These are phyloP conservation scores for Phytophthora tentaculata DNA, from an alignment of 352 stramenopile species.

Conservation along the genomic window DNA sequence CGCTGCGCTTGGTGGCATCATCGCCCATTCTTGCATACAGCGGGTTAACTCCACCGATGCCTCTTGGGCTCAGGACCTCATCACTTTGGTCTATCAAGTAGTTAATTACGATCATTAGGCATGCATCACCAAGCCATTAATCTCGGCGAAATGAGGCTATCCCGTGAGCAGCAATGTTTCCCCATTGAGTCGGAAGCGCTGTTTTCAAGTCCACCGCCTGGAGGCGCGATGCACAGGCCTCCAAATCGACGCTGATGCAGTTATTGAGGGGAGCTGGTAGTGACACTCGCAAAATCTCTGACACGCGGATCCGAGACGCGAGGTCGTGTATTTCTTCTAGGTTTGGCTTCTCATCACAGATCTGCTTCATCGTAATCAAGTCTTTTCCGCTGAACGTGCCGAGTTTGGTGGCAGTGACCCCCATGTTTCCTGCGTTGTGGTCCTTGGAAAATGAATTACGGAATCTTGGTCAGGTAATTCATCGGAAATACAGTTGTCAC, in stretches of 20 bases:
- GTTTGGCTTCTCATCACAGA: not conserved
- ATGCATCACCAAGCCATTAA: not conserved
- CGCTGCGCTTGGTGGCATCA: not conserved
- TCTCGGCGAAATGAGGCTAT: not conserved
- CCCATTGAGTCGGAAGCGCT: not conserved
- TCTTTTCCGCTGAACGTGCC: not conserved
- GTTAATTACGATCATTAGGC: too few species aligned
- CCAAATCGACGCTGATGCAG: slow-evolving; percentile 1
- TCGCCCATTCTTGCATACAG: not conserved
- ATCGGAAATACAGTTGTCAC: slow-evolving; percentile 6
- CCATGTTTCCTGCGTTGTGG: slow-evolving; percentile 1
- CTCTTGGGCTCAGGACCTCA: too few species aligned
- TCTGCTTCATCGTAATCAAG: not conserved
- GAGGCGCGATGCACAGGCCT: slow-evolving; percentile 3
- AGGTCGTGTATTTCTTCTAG: not conserved
- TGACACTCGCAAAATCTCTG: not conserved
- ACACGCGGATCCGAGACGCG: not conserved
- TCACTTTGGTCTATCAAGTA: too few species aligned
- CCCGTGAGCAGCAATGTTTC: not conserved
- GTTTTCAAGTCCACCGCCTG: not conserved
- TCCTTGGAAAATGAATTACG: slow-evolving; percentile 7
- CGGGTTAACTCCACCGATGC: too few species aligned
- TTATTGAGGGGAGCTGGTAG: slow-evolving; percentile 2
- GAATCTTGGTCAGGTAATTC: not conserved
- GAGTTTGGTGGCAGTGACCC: not conserved